These are phyloP conservation scores for Blastocystis sp. DNA, from an alignment of 352 stramenopile species.

Conservation along the genomic window DNA sequence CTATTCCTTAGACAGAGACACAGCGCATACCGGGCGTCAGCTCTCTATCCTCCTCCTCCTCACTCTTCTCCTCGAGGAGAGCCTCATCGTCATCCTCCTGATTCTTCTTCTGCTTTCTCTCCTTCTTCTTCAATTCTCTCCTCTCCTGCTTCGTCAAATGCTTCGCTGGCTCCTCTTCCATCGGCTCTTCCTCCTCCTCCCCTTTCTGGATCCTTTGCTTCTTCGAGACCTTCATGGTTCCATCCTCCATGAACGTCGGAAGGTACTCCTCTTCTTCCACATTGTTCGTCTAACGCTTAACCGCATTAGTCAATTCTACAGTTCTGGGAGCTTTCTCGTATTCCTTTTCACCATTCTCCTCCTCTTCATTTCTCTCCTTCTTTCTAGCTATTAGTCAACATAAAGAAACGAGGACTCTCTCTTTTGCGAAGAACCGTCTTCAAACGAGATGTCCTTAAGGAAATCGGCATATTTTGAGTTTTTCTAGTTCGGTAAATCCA, in stretches of 20 bases:
- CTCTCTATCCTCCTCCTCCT: slow-evolving; percentile 17
- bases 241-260: slow-evolving; percentile 53
- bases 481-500: slow-evolving; percentile 2
- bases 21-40: slow-evolving; percentile 15
- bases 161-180: neutral
- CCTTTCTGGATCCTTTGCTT: slow-evolving; percentile 33
- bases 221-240: slow-evolving; percentile 4
- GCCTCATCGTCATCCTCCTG: no score
- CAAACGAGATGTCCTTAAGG: slow-evolving; percentile 26
- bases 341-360: slow-evolving; percentile 14
- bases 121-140: slow-evolving; percentile 1
- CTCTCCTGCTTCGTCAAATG: slow-evolving; percentile 5
- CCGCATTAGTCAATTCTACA: neutral
- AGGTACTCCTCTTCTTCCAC: slow-evolving; percentile 34
- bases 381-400: neutral
- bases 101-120: neutral
- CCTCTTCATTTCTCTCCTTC: neutral
- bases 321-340: slow-evolving; percentile 43
- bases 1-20: neutral
- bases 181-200: neutral
- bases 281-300: neutral
- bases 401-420: neutral
- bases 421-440: neutral
- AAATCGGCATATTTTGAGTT: slow-evolving; percentile 62
- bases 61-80: neutral